phyloP scores from a whole-genome alignment of 768 basidiomycete genomes.

The Cyclocybe aegerita region DNA sequence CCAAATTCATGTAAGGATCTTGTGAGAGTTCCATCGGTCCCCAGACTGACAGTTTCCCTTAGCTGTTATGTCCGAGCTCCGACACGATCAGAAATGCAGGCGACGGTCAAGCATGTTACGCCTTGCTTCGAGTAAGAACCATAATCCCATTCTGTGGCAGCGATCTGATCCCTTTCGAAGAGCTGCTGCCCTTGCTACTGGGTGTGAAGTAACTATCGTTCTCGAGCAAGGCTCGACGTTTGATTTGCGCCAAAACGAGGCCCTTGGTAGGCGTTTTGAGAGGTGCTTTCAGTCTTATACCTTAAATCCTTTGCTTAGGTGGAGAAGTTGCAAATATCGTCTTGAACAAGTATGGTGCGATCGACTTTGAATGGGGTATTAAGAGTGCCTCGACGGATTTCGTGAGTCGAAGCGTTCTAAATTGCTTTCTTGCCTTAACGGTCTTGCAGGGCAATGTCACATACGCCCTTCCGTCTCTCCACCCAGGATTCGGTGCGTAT shows the following conservation, averaged over 20 bases:
- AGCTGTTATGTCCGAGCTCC: slow-evolving; percentile 79
- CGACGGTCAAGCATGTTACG: slow-evolving; percentile 56
- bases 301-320: slow-evolving; percentile 33
- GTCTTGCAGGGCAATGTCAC: slow-evolving; percentile 65
- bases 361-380: slow-evolving; percentile 70
- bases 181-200: slow-evolving; percentile 68
- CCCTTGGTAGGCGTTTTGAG: slow-evolving; percentile 44
- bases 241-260: slow-evolving; percentile 70
- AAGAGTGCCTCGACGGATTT: slow-evolving; percentile 79
- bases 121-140: slow-evolving; percentile 69
- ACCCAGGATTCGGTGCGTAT: slow-evolving; percentile 61
- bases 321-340: slow-evolving; percentile 64
- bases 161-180: slow-evolving; percentile 29
- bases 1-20: slow-evolving; percentile 59
- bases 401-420: slow-evolving; percentile 40
- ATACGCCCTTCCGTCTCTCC: slow-evolving; percentile 68
- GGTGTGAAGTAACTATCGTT: slow-evolving; percentile 49
- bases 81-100: slow-evolving; percentile 57
- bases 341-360: slow-evolving; percentile 56
- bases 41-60: neutral
- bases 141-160: neutral
- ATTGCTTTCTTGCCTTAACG: neutral
- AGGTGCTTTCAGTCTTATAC: neutral
- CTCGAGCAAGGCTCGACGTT: slow-evolving; percentile 30
- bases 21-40: no score